phyloP scores from a whole-genome alignment of 192 early-diverging fungal species.

The Coemansia sp. region DNA sequence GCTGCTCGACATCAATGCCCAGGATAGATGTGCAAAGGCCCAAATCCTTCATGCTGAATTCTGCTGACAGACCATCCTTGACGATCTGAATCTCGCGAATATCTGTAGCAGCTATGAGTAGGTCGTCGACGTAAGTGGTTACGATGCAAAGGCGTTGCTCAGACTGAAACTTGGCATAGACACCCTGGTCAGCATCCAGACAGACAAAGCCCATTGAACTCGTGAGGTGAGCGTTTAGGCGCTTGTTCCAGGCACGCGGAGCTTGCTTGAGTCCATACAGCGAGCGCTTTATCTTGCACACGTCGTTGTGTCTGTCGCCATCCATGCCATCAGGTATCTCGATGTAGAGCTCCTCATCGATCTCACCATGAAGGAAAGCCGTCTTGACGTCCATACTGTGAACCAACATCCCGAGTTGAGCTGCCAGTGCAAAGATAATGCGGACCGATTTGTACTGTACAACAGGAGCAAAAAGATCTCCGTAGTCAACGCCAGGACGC shows the following conservation, averaged over 20 bases:
- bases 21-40: background rate
- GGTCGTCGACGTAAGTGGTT: background rate
- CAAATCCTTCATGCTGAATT: constrained; percentile 3
- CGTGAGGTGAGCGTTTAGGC: background rate
- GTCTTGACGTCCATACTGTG: constrained; percentile 7
- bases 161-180: background rate
- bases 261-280: constrained; percentile 14
- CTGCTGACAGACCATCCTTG: background rate
- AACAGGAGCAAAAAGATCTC: constrained; percentile 8
- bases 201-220: background rate
- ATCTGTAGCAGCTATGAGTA: background rate
- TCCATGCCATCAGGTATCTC: constrained; percentile 1
- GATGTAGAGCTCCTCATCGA: background rate
- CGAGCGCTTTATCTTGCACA: background rate
- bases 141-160: background rate
- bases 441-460: constrained; percentile 12
- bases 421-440: background rate
- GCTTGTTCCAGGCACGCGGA: background rate
- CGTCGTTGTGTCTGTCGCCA: background rate
- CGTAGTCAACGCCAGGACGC: background rate
- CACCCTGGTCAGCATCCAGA: background rate
- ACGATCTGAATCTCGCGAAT: background rate
- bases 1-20: background rate
- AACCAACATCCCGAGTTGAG: background rate
- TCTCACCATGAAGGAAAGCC: constrained; percentile 5